Evolutionary conservation across 768 basidiomycete species (phyloP).

Genomic region (Phallus indusiatus): DNA sequence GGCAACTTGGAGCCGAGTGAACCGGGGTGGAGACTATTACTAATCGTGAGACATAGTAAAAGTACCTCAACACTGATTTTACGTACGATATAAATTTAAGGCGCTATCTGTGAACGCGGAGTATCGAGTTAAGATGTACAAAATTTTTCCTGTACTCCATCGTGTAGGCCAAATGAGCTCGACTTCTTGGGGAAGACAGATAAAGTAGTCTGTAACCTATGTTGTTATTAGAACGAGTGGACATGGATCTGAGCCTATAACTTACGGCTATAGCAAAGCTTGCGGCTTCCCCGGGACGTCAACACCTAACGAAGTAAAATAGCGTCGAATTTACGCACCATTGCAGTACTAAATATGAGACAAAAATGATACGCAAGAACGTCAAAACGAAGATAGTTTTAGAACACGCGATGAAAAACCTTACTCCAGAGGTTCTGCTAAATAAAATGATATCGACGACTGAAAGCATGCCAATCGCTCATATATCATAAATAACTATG

Average conservation of each 20-base stretch:
- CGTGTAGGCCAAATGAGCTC: constrained; percentile 6
- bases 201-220: constrained; percentile 8
- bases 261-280: background rate
- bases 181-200: constrained; percentile 4
- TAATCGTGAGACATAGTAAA: background rate
- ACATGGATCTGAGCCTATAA: background rate
- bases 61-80: background rate
- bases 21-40: background rate
- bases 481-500: no score
- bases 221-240: no score
- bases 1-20: background rate
- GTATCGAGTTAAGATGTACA: constrained; percentile 4
- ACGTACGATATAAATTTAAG: background rate
- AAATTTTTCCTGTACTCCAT: constrained; percentile 2
- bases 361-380: background rate
- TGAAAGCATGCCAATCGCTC: background rate
- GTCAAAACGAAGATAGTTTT: no score
- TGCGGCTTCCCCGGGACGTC: background rate
- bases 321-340: background rate
- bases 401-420: background rate
- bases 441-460: background rate
- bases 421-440: background rate
- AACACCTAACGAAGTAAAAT: background rate
- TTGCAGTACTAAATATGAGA: background rate
- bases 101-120: background rate